A percentile compares a stretch with the other conserved stretches of the same genome.
Evolutionary conservation across 2,329 filamentous ascomycete species (phyloP).

Genomic region (Aspergillus ustus): DNA sequence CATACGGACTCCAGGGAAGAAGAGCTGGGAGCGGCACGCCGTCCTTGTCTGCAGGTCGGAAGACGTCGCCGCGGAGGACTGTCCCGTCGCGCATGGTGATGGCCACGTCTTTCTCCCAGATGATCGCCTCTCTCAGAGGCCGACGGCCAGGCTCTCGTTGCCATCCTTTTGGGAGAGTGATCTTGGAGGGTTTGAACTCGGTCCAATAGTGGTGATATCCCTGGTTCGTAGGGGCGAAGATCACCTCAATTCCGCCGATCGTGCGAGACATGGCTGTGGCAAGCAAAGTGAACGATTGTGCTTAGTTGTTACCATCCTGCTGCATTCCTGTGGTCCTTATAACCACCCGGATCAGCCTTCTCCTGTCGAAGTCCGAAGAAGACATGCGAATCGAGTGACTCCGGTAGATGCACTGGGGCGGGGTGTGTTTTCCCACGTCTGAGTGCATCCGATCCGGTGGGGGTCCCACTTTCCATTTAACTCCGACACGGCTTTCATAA

Average conservation of each 20-base stretch:
- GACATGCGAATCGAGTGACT: too few species aligned
- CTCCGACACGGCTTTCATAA: too few species aligned
- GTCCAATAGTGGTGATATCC: conserved; percentile 22
- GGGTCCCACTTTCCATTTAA: too few species aligned
- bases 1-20: conserved; percentile 30
- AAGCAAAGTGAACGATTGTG: too few species aligned
- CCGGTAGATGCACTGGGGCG: too few species aligned
- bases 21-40: conserved; percentile 30
- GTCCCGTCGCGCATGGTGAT: conserved; percentile 25
- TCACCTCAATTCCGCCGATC: not conserved
- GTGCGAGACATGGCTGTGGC: not conserved
- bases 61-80: conserved; percentile 23
- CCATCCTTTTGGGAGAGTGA: conserved; percentile 26
- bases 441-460: too few species aligned
- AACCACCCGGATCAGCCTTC: too few species aligned
- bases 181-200: conserved; percentile 20
- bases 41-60: conserved; percentile 19
- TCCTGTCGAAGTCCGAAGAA: too few species aligned
- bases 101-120: conserved; percentile 25
- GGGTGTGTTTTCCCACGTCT: too few species aligned
- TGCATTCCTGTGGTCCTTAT: too few species aligned
- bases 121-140: conserved; percentile 16
- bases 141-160: conserved; percentile 20
- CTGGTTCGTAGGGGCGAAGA: not conserved
- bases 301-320: too few species aligned